Conservation (phyloP, 352 stramenopile species). For the Globisporangium camurandrum region DNA sequence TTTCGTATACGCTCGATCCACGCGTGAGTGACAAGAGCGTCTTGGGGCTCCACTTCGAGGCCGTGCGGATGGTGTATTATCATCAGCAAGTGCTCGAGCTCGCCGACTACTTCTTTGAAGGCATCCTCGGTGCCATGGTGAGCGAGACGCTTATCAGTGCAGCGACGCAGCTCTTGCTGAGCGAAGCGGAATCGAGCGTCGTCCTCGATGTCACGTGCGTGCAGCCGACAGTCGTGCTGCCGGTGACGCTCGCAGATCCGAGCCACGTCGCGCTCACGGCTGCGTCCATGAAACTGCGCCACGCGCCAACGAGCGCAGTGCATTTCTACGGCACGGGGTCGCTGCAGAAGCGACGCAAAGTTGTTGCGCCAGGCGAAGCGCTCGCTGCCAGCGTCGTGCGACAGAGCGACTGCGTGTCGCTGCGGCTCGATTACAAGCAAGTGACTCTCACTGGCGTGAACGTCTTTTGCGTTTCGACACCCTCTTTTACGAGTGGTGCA, state of each 20-base stretch:
- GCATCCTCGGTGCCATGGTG: conserved; percentile 64
- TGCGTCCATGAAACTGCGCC: conserved; percentile 39
- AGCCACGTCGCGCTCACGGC: conserved; percentile 56
- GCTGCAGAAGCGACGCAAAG: conserved; percentile 23
- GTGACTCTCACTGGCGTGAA: conserved; percentile 45
- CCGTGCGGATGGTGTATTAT: conserved; percentile 75
- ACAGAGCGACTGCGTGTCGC: conserved; percentile 20
- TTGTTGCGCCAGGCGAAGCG: conserved; percentile 15
- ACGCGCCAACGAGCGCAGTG: conserved; percentile 54
- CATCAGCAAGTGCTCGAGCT: conserved; percentile 83
- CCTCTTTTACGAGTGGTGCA: too few relatives aligned
- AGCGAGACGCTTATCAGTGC: conserved; percentile 52
- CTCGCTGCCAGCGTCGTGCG: conserved; percentile 28
- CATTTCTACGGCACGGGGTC: conserved; percentile 26
- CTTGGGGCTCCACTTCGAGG: conserved; percentile 44
- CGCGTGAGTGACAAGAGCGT: conserved; percentile 26
- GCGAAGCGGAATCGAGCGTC: conserved; percentile 49
- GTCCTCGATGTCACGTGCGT: conserved; percentile 42
- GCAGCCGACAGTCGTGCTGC: conserved; percentile 62
- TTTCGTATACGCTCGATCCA: conserved; percentile 21
- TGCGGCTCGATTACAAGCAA: conserved; percentile 30
- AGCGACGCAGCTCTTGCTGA: conserved; percentile 64
- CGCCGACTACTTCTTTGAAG: conserved; percentile 77
- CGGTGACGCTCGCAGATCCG: conserved; percentile 39
- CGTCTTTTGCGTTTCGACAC: not conserved